These are phyloP conservation scores for Stentor roeselii DNA, from an alignment of 73 alveolate species.

Conservation along the genomic window DNA sequence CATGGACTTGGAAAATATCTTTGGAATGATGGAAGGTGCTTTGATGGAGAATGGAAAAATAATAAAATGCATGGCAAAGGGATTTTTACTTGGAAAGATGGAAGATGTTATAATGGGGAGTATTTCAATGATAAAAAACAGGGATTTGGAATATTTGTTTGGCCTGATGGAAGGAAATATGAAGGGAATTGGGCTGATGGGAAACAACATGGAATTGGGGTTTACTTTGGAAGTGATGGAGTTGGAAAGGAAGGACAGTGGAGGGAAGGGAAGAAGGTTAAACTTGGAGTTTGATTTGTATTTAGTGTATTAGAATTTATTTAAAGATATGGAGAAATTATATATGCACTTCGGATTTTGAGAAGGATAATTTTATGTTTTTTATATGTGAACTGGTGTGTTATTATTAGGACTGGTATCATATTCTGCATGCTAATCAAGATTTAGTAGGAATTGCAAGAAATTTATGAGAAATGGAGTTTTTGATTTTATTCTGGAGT, in stretches of 20 bases:
- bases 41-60: slow-evolving; percentile 59
- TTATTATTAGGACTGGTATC: too few species aligned
- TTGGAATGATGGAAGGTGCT: slow-evolving; percentile 59
- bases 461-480: too few species aligned
- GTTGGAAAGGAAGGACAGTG: slow-evolving; percentile 58
- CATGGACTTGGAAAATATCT: slow-evolving; percentile 66
- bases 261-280: slow-evolving; percentile 68
- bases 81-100: slow-evolving; percentile 72
- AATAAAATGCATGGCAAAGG: slow-evolving; percentile 76
- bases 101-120: slow-evolving; percentile 61
- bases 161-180: slow-evolving; percentile 76
- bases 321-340: too few species aligned
- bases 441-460: too few species aligned
- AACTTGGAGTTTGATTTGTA: too few species aligned
- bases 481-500: too few species aligned
- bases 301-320: too few species aligned
- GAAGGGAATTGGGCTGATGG: slow-evolving; percentile 56
- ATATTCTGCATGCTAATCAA: too few species aligned
- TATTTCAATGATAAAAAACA: slow-evolving; percentile 55
- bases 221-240: slow-evolving; percentile 36
- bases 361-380: too few species aligned
- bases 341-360: too few species aligned
- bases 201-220: slow-evolving; percentile 63
- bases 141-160: slow-evolving; percentile 73
- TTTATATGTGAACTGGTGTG: too few species aligned